Conservation (phyloP, 345 rosid genomes). For the Lepidium aucheri region DNA sequence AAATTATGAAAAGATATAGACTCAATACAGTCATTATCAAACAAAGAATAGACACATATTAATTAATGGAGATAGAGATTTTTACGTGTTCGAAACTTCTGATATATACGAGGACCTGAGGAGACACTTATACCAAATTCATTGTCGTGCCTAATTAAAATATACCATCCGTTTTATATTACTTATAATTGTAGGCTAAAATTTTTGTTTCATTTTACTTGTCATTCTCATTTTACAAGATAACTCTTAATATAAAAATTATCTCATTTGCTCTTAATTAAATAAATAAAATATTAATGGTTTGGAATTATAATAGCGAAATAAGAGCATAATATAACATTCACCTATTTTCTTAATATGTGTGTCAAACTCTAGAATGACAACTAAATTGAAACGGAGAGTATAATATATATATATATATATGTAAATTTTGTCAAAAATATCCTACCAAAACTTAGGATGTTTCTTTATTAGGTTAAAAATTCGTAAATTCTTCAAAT, state of each 20-base stretch:
- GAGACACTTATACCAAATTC: neutral
- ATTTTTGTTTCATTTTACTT: too few species aligned
- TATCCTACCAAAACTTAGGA: neutral
- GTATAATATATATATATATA: neutral
- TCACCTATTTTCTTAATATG: too few species aligned
- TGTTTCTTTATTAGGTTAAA: neutral
- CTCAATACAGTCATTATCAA: neutral
- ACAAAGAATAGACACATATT: neutral
- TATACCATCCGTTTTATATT: too few species aligned
- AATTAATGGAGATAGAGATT: neutral
- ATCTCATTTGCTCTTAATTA: too few species aligned
- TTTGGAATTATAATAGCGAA: too few species aligned
- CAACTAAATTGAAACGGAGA: too few species aligned
- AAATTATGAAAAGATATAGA: neutral
- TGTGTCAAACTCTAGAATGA: too few species aligned
- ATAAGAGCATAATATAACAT: too few species aligned
- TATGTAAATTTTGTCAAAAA: neutral
- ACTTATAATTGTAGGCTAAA: too few species aligned
- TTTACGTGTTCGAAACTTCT: neutral
- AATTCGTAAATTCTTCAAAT: neutral
- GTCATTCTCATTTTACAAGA: too few species aligned
- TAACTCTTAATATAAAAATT: too few species aligned
- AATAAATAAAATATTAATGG: too few species aligned
- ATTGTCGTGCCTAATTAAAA: neutral
- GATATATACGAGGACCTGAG: neutral